Conservation (phyloP, 495 filamentous ascomycete species). For the Penicillium arizonense region DNA sequence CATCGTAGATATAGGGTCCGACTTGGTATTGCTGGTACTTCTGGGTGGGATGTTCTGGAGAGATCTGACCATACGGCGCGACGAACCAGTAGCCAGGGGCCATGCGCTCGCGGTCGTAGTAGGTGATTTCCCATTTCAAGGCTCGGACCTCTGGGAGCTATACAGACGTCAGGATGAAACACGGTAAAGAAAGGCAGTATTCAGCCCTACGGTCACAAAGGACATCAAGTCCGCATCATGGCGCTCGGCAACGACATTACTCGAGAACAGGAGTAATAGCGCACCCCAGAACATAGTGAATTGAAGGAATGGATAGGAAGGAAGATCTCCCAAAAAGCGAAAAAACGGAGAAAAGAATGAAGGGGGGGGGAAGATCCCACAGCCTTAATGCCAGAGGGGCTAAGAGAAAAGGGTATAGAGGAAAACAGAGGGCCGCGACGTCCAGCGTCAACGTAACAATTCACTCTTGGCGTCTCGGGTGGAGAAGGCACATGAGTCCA, state of each 20-base stretch:
- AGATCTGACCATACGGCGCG: slow-evolving; percentile 37
- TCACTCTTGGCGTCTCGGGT: slow-evolving; percentile 4
- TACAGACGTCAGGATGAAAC: not conserved
- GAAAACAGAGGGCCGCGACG: not conserved
- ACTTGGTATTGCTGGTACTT: slow-evolving; percentile 42
- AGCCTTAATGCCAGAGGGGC: not conserved
- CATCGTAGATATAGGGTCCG: slow-evolving; percentile 45
- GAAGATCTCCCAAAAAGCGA: slow-evolving; percentile 17
- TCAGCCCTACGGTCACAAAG: slow-evolving; percentile 35
- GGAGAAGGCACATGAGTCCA: slow-evolving; percentile 4
- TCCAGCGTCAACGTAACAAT: slow-evolving; percentile 1
- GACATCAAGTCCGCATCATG: slow-evolving; percentile 40
- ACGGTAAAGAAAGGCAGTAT: not conserved
- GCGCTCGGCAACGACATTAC: slow-evolving; percentile 24
- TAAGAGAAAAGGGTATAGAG: not conserved
- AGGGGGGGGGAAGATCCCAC: not conserved
- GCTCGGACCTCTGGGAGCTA: slow-evolving; percentile 32
- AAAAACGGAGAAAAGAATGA: not conserved
- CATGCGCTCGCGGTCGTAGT: slow-evolving; percentile 22
- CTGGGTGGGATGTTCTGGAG: slow-evolving; percentile 18
- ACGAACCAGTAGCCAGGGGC: slow-evolving; percentile 44
- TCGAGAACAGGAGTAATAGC: slow-evolving; percentile 27
- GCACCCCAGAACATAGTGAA: slow-evolving; percentile 28
- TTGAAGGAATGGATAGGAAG: slow-evolving; percentile 34
- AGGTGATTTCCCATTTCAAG: slow-evolving; percentile 28